Conservation (phyloP, 2,329 filamentous ascomycete species). For the Thermothelomyces thermophilus region DNA sequence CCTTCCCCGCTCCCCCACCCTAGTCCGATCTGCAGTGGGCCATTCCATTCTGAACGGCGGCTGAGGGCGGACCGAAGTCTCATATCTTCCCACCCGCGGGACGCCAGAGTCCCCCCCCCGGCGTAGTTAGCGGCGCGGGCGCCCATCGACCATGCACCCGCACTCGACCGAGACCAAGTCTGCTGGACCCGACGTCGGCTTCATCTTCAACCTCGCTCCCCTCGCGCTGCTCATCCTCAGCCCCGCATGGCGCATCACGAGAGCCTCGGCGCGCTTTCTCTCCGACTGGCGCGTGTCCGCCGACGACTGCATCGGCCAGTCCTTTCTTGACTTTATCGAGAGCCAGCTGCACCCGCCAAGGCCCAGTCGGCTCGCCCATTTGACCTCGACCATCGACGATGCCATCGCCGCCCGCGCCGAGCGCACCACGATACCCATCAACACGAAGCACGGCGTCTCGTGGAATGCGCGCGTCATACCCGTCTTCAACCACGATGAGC, state of each 20-base stretch:
- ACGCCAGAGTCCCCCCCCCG: too few species aligned
- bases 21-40: too few species aligned
- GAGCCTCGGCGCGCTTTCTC: slow-evolving; percentile 28
- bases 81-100: too few species aligned
- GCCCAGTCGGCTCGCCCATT: slow-evolving; percentile 25
- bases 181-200: slow-evolving; percentile 19
- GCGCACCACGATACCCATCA: slow-evolving; percentile 20
- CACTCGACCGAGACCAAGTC: background rate
- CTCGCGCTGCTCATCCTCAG: slow-evolving; percentile 29
- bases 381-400: slow-evolving; percentile 27
- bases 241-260: slow-evolving; percentile 28
- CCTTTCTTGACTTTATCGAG: slow-evolving; percentile 27
- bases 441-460: slow-evolving; percentile 22
- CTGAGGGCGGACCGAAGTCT: too few species aligned
- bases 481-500: slow-evolving; percentile 26
- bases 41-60: too few species aligned
- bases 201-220: slow-evolving; percentile 29
- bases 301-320: slow-evolving; percentile 26
- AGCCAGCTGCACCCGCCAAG: slow-evolving; percentile 24
- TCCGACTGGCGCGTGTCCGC: slow-evolving; percentile 25
- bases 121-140: background rate
- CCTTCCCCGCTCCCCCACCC: too few species aligned
- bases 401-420: slow-evolving; percentile 26
- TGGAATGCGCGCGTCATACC: slow-evolving; percentile 31
- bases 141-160: background rate